Evolutionary conservation across 805 yeast species (phyloP), one percentile per base, ranked within the genome.

Genomic region (Lipomyces orientalis): DNA sequence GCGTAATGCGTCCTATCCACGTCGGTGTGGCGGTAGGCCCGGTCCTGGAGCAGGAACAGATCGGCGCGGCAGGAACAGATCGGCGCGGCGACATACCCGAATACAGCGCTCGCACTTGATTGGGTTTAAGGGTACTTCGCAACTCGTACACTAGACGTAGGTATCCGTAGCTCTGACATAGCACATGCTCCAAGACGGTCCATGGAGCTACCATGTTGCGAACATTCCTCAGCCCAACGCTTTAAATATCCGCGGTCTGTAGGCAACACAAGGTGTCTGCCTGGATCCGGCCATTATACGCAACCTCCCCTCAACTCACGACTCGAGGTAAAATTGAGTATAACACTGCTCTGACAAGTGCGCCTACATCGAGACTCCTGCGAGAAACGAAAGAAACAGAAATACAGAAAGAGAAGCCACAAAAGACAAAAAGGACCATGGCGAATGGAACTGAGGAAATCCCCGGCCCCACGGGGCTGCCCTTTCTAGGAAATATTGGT

Each of bases 401-500:
- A 51, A 16, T 1, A 16, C 54, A 51, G 54, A 51, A 8, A 51
- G n/a, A 51, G 12, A 25, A 51, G 10, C 14, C 7, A 51, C 25
- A 4, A 51, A 51, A 51, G 4, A 51, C n/a, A n/a, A n/a, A n/a
- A n/a, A n/a, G n/a, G 54, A 51, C 29, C 29, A 51, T n/a, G 29
- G 29, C 29, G 29, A 25, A 51, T 51, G 54, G 54, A 51, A 51
- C 54, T 51, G 54, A 51, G 54, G 54, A 51, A 51, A 51, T 51
- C 54, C 54, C 54, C 54, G 54, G 54, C 54, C 54, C 54, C 25
- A 4, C 54, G 12, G 54, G 54, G 25, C 54, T 51, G 54, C 54
- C 54, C 54, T 51, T 51, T 7, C 54, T 51, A 25, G 54, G 54
- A 51, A 51, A 51, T 51, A 51, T 51, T 51, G 12, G 54, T 25